Conservation (phyloP, 2,329 filamentous ascomycete genomes). For the Endothia cerciana region DNA sequence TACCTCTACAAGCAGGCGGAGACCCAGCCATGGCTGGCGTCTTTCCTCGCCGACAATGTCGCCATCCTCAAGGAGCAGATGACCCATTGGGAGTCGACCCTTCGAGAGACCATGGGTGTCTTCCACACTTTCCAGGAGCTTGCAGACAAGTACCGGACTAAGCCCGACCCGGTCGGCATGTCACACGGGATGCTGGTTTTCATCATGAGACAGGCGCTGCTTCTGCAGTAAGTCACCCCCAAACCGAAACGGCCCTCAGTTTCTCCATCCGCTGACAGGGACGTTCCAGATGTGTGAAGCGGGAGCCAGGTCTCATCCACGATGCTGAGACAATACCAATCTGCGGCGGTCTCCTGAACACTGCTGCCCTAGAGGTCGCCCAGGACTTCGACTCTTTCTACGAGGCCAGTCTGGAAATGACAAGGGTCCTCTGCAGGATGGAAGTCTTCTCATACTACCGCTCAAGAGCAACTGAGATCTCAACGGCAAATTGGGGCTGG, state of each 20-base stretch:
- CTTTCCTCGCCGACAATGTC: conserved; percentile 22
- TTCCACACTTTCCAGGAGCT: conserved; percentile 26
- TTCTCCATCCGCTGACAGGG: conserved; percentile 8
- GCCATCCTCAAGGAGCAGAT: conserved; percentile 25
- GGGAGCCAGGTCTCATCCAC: conserved; percentile 18
- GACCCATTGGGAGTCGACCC: conserved; percentile 23
- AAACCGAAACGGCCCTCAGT: no score
- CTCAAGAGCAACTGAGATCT: conserved; percentile 23
- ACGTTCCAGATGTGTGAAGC: conserved; percentile 10
- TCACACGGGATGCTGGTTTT: conserved; percentile 22
- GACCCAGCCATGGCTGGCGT: conserved; percentile 23
- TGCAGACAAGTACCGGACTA: conserved; percentile 21
- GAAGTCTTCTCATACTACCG: conserved; percentile 24
- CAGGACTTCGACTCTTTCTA: conserved; percentile 23
- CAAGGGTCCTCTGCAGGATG: conserved; percentile 21
- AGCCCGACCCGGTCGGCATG: conserved; percentile 23
- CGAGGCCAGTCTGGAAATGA: conserved; percentile 26
- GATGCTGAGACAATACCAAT: conserved; percentile 20
- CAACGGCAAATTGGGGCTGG: conserved; percentile 22
- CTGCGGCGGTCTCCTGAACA: conserved; percentile 25
- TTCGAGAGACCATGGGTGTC: conserved; percentile 21
- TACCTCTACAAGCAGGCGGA: conserved; percentile 25
- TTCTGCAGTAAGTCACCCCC: conserved; percentile 21
- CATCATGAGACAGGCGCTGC: conserved; percentile 24
- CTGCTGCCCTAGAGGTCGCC: conserved; percentile 18